Evolutionary conservation across 2,329 filamentous ascomycete species (phyloP), one percentile per base, ranked within the genome.

Genomic region (Phyllosticta citrichinensis): DNA sequence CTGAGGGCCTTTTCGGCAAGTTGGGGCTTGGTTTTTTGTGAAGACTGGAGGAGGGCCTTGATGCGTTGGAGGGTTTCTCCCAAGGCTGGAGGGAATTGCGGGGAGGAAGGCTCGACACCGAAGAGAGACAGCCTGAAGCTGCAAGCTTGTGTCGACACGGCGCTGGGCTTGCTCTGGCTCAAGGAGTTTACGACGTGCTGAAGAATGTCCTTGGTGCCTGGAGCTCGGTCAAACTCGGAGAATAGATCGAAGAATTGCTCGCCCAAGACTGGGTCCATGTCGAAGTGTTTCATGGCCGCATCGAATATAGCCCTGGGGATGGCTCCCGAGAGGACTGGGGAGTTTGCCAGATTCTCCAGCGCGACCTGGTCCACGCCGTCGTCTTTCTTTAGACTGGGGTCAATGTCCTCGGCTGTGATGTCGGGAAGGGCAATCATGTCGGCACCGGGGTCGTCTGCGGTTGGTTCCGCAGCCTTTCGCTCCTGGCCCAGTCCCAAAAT

Each of bases 221-320:
- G 81, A 30, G 91, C 77, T 51, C 83, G 76, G 20, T 80, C 77
- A 72, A 96, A 97, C 5, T 80, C 77, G 2, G 84, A 79, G 65
- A 96, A 88, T 76, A 95, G 82, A 68, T 88, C 79, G 74, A 94
- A 97, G 75, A 97, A 96, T 22, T 82, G 77, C 68, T 87, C 85
- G 2, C 85, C 90, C 6, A 91, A 80, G 0, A 79, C 76, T 1
- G 85, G 75, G 63, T 82, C 83, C 71, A 87, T 85, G 65, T 88
- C 85, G 58, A 88, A 83, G 68, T 96, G 87, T 72, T 88, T 90
- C 76, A 86, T 85, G 5, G 91, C 87, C 22, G 90, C 85, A 68
- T 96, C 91, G 69, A 96, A 97, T 55, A 99, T 89, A 50, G 93
- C 91, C 61, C 91, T 83, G 1, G 94, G 92, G 66, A 99, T 96